phyloP scores from a whole-genome alignment of 2,329 filamentous ascomycete genomes.

The Zalaria obscura region DNA sequence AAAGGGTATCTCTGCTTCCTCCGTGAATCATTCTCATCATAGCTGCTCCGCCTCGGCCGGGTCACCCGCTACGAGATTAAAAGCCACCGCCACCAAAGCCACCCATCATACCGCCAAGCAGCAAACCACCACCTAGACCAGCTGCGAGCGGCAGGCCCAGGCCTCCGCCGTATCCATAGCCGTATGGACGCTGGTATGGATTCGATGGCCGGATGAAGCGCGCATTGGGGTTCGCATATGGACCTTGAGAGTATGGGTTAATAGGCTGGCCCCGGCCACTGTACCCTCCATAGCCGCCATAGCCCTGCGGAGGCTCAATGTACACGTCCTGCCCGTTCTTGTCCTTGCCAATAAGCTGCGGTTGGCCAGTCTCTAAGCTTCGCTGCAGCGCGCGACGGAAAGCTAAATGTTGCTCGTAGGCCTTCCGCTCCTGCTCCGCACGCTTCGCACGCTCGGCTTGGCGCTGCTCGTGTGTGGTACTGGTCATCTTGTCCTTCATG shows the following conservation, averaged over 20 bases:
- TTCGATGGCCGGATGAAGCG: slow-evolving; percentile 34
- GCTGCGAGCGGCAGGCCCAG: slow-evolving; percentile 31
- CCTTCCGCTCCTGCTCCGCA: slow-evolving; percentile 34
- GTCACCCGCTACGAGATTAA: too few species aligned
- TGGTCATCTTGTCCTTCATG: slow-evolving; percentile 46
- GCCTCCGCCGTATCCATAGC: slow-evolving; percentile 30
- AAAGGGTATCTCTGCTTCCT: too few species aligned
- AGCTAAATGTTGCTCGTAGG: slow-evolving; percentile 38
- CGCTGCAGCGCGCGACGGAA: slow-evolving; percentile 36
- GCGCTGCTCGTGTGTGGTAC: slow-evolving; percentile 41
- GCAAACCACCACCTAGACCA: slow-evolving; percentile 31
- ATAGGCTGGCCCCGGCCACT: slow-evolving; percentile 14
- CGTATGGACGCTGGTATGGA: slow-evolving; percentile 31
- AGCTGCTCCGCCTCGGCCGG: too few species aligned
- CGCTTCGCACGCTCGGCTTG: slow-evolving; percentile 30
- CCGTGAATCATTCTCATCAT: too few species aligned
- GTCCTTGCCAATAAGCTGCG: slow-evolving; percentile 42
- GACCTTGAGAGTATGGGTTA: slow-evolving; percentile 18
- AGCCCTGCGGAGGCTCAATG: slow-evolving; percentile 37
- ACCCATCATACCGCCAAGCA: slow-evolving; percentile 24
- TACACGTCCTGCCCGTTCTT: slow-evolving; percentile 41
- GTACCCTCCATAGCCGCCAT: slow-evolving; percentile 11
- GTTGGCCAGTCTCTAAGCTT: slow-evolving; percentile 39
- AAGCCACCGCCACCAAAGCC: not conserved
- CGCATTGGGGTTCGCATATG: slow-evolving; percentile 35